Evolutionary conservation across 306 rosid genomes (phyloP).

Genomic region (Hippophae gyantsensis): DNA sequence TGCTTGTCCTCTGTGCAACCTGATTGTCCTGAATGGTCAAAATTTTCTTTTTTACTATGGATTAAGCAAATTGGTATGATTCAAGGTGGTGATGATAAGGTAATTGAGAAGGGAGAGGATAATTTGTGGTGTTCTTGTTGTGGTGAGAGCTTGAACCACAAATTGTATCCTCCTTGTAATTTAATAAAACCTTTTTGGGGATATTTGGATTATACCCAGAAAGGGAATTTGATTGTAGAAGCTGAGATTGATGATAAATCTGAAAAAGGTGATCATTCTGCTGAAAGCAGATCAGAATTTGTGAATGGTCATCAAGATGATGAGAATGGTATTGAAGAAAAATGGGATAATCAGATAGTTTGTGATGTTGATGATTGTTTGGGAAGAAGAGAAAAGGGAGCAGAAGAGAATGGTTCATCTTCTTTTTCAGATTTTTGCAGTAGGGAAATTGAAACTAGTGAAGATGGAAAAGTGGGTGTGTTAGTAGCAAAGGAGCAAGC

Average conservation of each 20-base stretch:
- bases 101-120: slow-evolving; percentile 31
- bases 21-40: slow-evolving; percentile 36
- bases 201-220: slow-evolving; percentile 47
- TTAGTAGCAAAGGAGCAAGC: slow-evolving; percentile 30
- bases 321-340: slow-evolving; percentile 33
- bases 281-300: slow-evolving; percentile 49
- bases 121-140: slow-evolving; percentile 68
- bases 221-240: slow-evolving; percentile 32
- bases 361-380: slow-evolving; percentile 38
- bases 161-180: slow-evolving; percentile 57
- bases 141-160: slow-evolving; percentile 39
- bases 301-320: slow-evolving; percentile 26
- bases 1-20: slow-evolving; percentile 57
- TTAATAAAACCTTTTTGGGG: slow-evolving; percentile 58
- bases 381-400: slow-evolving; percentile 30
- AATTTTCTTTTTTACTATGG: slow-evolving; percentile 54
- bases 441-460: slow-evolving; percentile 32
- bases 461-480: slow-evolving; percentile 23
- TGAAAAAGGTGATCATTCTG: slow-evolving; percentile 39
- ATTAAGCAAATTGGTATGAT: slow-evolving; percentile 52
- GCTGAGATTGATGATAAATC: slow-evolving; percentile 28
- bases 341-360: slow-evolving; percentile 28
- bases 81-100: slow-evolving; percentile 27
- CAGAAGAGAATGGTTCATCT: slow-evolving; percentile 23
- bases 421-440: slow-evolving; percentile 39